phyloP scores from a whole-genome alignment of 169 alveolate genomes.

The Eimeria maxima region DNA sequence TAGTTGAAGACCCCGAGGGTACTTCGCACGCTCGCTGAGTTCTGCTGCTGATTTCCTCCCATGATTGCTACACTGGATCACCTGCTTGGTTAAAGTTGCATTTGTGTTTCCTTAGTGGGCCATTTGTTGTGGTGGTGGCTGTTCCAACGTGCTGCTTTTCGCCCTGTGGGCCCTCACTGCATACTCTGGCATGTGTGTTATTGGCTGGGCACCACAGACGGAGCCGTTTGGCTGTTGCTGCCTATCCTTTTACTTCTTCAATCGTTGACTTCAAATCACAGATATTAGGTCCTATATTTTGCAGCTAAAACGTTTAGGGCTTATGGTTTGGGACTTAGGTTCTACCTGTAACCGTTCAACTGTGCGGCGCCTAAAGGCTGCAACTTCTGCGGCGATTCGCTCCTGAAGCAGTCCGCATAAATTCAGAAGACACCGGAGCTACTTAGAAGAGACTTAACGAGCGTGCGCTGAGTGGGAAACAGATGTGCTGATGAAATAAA shows the following conservation, averaged over 20 bases:
- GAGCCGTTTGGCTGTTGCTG: background rate
- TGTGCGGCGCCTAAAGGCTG: constrained; percentile 68
- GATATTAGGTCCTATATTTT: background rate
- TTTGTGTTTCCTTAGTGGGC: background rate
- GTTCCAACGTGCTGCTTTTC: background rate
- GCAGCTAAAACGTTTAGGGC: background rate
- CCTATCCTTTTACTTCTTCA: background rate
- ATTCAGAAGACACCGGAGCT: background rate
- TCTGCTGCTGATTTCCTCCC: background rate
- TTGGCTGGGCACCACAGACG: background rate
- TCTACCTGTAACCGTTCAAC: constrained; percentile 56
- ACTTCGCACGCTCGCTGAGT: background rate
- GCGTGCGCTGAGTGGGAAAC: background rate
- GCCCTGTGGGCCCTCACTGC: background rate
- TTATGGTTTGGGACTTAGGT: too few relatives aligned
- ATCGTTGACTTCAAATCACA: background rate
- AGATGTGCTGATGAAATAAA: too few relatives aligned
- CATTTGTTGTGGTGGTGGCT: background rate
- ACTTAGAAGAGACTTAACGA: background rate
- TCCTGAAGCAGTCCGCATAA: constrained; percentile 44
- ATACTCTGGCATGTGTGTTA: background rate
- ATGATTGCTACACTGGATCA: background rate
- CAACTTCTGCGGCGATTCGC: constrained; percentile 43
- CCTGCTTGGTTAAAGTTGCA: background rate
- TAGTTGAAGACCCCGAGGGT: background rate